Conservation (phyloP, 257 asterid species). For the Galeopsis tetrahit region DNA sequence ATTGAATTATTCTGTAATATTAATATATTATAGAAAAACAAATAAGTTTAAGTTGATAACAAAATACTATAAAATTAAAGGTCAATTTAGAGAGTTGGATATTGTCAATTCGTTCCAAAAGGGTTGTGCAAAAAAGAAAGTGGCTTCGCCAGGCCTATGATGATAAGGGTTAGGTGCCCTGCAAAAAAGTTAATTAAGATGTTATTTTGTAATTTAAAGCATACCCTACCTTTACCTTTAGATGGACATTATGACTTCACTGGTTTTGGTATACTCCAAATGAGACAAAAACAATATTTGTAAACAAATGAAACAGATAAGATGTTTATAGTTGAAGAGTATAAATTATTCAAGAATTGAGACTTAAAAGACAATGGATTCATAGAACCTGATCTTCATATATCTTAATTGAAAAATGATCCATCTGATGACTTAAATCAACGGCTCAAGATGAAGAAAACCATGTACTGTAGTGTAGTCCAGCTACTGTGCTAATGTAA, state of each 20-base stretch:
- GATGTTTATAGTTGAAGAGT: not conserved
- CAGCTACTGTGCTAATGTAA: constrained; percentile 46
- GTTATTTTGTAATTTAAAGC: not conserved
- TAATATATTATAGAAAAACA: not conserved
- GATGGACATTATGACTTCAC: constrained; percentile 16
- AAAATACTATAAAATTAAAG: no score
- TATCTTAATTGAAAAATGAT: not conserved
- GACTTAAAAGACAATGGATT: constrained; percentile 10
- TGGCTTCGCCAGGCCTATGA: not conserved
- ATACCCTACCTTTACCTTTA: constrained; percentile 3
- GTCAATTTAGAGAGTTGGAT: not conserved
- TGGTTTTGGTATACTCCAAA: constrained; percentile 19
- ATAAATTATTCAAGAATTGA: not conserved
- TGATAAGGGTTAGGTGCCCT: constrained; percentile 22
- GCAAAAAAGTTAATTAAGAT: not conserved
- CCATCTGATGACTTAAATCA: constrained; percentile 15
- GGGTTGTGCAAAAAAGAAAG: not conserved
- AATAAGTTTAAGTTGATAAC: not conserved
- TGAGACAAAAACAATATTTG: constrained; percentile 21
- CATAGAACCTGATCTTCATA: constrained; percentile 14
- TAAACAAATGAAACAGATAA: constrained; percentile 11
- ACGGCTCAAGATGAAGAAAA: constrained; percentile 7
- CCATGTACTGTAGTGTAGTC: constrained; percentile 22
- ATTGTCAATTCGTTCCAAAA: no score
- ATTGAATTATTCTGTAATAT: not conserved